A percentile compares a stretch with the other conserved stretches of the same genome.
Conservation (phyloP, 108 stramenopile genomes). For the Conticribra weissflogii region DNA sequence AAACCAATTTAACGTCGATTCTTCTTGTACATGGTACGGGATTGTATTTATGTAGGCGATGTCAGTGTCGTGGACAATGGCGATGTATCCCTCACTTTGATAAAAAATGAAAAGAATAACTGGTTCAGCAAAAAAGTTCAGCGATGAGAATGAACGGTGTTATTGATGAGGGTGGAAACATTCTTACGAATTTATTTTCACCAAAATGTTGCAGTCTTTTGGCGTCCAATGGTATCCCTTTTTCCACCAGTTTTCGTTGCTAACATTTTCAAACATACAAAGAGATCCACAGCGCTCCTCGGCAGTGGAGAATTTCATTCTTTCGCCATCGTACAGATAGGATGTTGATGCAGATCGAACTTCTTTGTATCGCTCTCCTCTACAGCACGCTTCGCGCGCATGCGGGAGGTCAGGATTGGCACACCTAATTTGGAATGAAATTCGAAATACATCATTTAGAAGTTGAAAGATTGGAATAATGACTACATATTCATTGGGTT, state of each 20-base stretch:
- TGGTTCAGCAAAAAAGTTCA: background rate
- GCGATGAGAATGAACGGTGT: too few relatives aligned
- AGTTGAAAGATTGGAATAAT: background rate
- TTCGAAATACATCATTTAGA: background rate
- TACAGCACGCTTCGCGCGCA: conserved; percentile 39
- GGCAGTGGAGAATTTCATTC: conserved; percentile 48
- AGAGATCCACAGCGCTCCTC: conserved; percentile 42
- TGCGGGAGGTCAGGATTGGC: conserved; percentile 38
- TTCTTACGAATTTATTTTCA: conserved; percentile 43
- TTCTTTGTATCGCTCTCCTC: conserved; percentile 37
- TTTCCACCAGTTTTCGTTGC: conserved; percentile 16
- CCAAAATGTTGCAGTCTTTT: conserved; percentile 35
- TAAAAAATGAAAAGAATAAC: conserved; percentile 18
- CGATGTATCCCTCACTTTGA: conserved; percentile 54
- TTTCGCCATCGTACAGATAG: conserved; percentile 51
- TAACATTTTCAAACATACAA: conserved; percentile 22
- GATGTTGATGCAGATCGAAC: conserved; percentile 23
- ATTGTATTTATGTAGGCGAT: conserved; percentile 20
- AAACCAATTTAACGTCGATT: conserved; percentile 52
- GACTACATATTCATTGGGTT: too few relatives aligned
- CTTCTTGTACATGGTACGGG: conserved; percentile 38
- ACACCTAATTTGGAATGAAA: conserved; percentile 1
- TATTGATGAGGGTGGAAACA: background rate
- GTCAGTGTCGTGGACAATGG: conserved; percentile 51
- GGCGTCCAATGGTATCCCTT: conserved; percentile 47